Base-by-base conservation (phyloP, 1,284 basidiomycete species). In the Heterobasidion occidentale region DNA sequence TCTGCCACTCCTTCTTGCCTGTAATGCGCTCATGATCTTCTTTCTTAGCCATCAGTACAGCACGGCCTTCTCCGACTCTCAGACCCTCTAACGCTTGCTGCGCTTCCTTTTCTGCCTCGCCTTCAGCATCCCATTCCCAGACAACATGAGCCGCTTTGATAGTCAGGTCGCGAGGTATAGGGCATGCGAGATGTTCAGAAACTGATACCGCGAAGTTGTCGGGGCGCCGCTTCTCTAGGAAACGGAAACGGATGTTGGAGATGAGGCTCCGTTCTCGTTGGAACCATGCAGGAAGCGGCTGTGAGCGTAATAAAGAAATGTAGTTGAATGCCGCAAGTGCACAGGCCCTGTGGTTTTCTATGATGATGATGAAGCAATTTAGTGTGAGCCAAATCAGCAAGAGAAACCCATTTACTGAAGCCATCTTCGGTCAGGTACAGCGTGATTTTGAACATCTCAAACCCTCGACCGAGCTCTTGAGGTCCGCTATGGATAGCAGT, bases 401-500 rank as follows among this genome's bases (percentile, higher is more conserved):
- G n/a, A 53, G 51, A 47, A 33, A 74, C 88, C 65, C 27, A 27
- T 27, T 27, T 64, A 93, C 92, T 77, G 59, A 98, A 88, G 4
- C 97, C 97, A 56, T 92, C 86, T 48, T 83, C 78, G 0, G 97
- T 98, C 57, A 99, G 73, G 63, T 92, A 78, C 36, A 92, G 76
- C 6, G 84, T 87, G 46, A 93, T 72, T 70, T 92, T 95, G 75
- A 98, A 94, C 77, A 93, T 90, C 53, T 86, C 88, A 68, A 98
- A 96, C 3, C 91, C 90, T 63, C 88, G 77, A 3, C 83, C 94
- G 17, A 89, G 79, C 55, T 83, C 78, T 58, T 90, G 87, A 2
- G 83, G 77, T 3, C 92, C 93, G 46, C 87, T 80, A 56, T 81
- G 85, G 50, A 99, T 76, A 20, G 78, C 78, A 56, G 91, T 94